Evolutionary conservation across 148 eudicot genomes (phyloP).

Genomic region (Rhododendron kiyosumense): DNA sequence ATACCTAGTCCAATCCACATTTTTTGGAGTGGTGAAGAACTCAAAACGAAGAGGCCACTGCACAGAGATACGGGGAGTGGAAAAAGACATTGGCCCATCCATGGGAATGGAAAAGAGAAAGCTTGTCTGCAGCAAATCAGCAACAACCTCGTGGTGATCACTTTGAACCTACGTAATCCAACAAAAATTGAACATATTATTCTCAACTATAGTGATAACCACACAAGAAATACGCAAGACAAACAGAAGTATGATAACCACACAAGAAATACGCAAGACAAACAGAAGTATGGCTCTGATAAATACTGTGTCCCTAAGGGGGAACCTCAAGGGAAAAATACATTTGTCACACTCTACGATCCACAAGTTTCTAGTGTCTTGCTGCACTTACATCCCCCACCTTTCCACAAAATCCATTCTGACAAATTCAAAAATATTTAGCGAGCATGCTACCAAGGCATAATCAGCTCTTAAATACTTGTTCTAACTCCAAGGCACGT

Average conservation of each 20-base stretch:
- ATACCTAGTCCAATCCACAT: conserved; percentile 91
- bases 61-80: conserved; percentile 82
- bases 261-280: not conserved
- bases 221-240: not conserved
- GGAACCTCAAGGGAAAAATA: not conserved
- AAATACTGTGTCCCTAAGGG: not conserved
- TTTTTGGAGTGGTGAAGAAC: conserved; percentile 83
- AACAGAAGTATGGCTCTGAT: not conserved
- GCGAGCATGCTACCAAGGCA: not conserved
- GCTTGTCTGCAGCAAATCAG: conserved; percentile 92
- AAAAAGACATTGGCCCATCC: conserved; percentile 97
- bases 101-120: conserved; percentile 87
- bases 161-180: conserved; percentile 60
- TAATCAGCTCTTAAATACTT: not conserved
- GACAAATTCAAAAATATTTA: not conserved
- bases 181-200: not conserved
- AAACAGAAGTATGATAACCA: not conserved
- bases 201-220: not conserved
- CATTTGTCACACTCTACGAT: not conserved
- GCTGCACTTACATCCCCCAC: not conserved
- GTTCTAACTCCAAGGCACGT: not conserved
- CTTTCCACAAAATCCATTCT: not conserved
- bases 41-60: conserved; percentile 97
- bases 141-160: conserved; percentile 89
- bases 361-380: not conserved